A percentile compares a stretch with the other conserved stretches of the same genome.
Conservation (phyloP, 2,329 filamentous ascomycete genomes). For the Cordyceps militaris region DNA sequence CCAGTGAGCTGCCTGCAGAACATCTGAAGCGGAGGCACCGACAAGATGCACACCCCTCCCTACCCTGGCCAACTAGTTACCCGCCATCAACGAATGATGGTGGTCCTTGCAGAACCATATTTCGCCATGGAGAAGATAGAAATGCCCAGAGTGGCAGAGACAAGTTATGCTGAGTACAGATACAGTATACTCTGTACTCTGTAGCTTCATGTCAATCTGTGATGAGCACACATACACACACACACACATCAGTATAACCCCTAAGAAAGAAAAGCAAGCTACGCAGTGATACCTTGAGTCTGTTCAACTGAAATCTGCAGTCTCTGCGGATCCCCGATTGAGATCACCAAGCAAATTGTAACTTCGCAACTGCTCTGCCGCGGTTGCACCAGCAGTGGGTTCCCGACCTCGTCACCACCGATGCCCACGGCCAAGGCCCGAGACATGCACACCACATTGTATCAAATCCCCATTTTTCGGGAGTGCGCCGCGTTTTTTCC, state of each 20-base stretch:
- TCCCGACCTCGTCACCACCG: neutral
- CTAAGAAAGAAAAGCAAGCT: neutral
- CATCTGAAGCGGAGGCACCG: neutral
- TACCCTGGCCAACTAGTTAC: neutral
- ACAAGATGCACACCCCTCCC: neutral
- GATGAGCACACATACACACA: too few species aligned
- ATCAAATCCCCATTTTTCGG: conserved; percentile 8
- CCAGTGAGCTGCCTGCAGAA: neutral
- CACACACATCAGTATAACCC: neutral
- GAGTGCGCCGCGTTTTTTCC: neutral
- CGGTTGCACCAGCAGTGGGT: conserved; percentile 5
- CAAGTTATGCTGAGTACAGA: too few species aligned
- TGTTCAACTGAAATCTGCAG: neutral
- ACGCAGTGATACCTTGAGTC: neutral
- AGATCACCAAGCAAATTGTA: neutral
- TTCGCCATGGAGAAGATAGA: too few species aligned
- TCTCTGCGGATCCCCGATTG: neutral
- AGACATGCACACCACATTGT: conserved; percentile 2
- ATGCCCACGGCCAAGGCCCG: conserved; percentile 8
- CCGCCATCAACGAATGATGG: neutral
- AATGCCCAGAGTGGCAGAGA: too few species aligned
- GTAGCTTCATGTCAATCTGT: too few species aligned
- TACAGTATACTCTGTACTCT: too few species aligned
- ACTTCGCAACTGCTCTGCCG: neutral
- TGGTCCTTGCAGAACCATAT: neutral